Evolutionary conservation across 345 rosid species (phyloP), one percentile per base, ranked within the genome.

Genomic region (Excoecaria agallocha): DNA sequence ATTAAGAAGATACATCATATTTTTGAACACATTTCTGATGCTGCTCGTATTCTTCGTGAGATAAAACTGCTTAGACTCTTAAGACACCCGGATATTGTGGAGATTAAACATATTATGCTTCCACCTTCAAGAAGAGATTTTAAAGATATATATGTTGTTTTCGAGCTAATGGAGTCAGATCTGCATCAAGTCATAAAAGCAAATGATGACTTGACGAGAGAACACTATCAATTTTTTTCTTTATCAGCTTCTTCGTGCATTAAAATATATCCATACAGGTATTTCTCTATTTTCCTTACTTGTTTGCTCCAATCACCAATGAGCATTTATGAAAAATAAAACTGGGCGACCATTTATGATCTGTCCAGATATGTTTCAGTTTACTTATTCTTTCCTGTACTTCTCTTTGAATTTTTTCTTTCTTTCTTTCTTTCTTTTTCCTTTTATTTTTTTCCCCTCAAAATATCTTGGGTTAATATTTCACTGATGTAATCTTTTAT

Each of bases 171-270:
- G 98, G 97, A 94, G 76, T 92, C 97, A 0, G 96, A 94, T 82
- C 96, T 94, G 72, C 97, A 94, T 83, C 97, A 94, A 82, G 98
- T 94, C 74, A 94, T 94, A 69, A 94, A 92, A 82, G 98, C 97
- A 48, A 94, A 94, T 78, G 98, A 94, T 80, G 98, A 94, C 79
- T 86, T 94, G 88, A 94, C 98, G 0, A 84, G 85, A 78, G 98
- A 94, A 79, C 98, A 94, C 81, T 88, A 94, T 83, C 98, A 94
- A 80, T 94, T 94, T 84, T n/a, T 94, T 94, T 75, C 86, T 94
- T 20, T 94, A 94, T 76, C 98, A 94, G 80, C 88, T 94, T 49
- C 91, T 94, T 70, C 97, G 97, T 76, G 98, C 96, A 3, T 78
- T 94, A 54, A 94, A 94, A 80, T 94, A 94, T 78, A 94, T 94